phyloP scores from a whole-genome alignment of 345 rosid genomes.

The Mangifera indica region DNA sequence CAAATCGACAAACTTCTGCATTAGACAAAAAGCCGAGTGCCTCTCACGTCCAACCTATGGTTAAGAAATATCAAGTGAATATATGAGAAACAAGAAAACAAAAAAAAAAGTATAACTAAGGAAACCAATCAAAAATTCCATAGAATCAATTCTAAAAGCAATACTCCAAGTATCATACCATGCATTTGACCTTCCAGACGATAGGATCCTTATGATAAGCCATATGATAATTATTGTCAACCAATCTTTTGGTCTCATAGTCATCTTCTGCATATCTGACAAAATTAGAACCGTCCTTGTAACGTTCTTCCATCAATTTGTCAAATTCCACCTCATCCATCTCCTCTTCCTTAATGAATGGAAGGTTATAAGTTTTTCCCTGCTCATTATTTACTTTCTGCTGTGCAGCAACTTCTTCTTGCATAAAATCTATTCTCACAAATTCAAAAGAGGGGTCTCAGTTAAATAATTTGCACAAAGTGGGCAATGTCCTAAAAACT shows the following conservation, averaged over 20 bases:
- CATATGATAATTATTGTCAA: slow-evolving; percentile 50
- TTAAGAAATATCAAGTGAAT: slow-evolving; percentile 24
- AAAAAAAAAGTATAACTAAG: not conserved
- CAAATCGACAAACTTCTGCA: slow-evolving; percentile 91
- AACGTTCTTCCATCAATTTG: slow-evolving; percentile 82
- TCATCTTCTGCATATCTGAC: slow-evolving; percentile 59
- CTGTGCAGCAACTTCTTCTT: slow-evolving; percentile 44
- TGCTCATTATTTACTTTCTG: slow-evolving; percentile 41
- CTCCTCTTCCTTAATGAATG: slow-evolving; percentile 73
- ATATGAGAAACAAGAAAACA: not conserved
- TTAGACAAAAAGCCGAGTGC: slow-evolving; percentile 78
- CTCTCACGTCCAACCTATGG: slow-evolving; percentile 79
- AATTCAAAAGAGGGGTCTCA: slow-evolving; percentile 11
- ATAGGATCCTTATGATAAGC: slow-evolving; percentile 60
- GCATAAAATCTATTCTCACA: slow-evolving; percentile 43
- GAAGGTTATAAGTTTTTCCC: slow-evolving; percentile 33
- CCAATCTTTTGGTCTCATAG: slow-evolving; percentile 43
- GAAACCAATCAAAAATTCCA: not conserved
- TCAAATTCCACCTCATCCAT: slow-evolving; percentile 74
- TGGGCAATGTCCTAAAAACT: slow-evolving; percentile 5
- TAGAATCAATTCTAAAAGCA: not conserved
- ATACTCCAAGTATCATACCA: slow-evolving; percentile 42
- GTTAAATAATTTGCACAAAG: slow-evolving; percentile 1
- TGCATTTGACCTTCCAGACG: slow-evolving; percentile 91
- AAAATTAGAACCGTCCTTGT: slow-evolving; percentile 51